Evolutionary conservation across 768 basidiomycete genomes (phyloP).

Genomic region (Trichaptum fuscoviolaceum): DNA sequence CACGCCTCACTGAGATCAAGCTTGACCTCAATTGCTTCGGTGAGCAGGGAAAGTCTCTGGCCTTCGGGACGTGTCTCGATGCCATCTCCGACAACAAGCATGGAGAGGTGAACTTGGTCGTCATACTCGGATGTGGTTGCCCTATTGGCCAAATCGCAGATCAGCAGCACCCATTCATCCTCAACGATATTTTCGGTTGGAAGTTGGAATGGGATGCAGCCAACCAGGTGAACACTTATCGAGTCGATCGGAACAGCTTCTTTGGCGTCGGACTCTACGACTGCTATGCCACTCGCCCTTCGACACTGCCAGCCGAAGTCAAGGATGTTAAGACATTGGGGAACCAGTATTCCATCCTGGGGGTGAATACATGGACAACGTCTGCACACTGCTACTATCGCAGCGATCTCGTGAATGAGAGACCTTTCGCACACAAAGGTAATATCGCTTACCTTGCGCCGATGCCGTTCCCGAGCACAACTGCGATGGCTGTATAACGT

Average conservation of each 20-base stretch:
- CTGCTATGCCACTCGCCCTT: not conserved
- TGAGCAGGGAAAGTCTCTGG: not conserved
- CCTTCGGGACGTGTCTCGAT: not conserved
- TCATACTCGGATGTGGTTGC: not conserved
- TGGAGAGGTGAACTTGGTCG: not conserved
- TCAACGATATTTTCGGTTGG: not conserved
- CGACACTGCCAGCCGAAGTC: not conserved
- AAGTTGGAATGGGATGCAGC: not conserved
- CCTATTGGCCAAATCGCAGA: not conserved
- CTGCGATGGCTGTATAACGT: not conserved
- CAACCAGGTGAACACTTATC: not conserved
- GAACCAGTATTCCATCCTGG: not conserved
- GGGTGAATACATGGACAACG: not conserved
- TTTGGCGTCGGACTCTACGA: not conserved
- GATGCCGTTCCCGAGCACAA: not conserved
- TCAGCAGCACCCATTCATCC: not conserved
- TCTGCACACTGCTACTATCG: not conserved
- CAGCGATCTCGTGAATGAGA: not conserved
- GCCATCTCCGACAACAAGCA: not conserved
- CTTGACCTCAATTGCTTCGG: not conserved
- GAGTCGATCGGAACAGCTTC: not conserved
- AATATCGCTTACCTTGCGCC: not conserved
- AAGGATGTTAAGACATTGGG: not conserved
- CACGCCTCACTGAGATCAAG: not conserved
- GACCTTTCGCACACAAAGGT: not conserved